Conservation (phyloP, 2,329 filamentous ascomycete genomes). For the Fusarium oxysporum region DNA sequence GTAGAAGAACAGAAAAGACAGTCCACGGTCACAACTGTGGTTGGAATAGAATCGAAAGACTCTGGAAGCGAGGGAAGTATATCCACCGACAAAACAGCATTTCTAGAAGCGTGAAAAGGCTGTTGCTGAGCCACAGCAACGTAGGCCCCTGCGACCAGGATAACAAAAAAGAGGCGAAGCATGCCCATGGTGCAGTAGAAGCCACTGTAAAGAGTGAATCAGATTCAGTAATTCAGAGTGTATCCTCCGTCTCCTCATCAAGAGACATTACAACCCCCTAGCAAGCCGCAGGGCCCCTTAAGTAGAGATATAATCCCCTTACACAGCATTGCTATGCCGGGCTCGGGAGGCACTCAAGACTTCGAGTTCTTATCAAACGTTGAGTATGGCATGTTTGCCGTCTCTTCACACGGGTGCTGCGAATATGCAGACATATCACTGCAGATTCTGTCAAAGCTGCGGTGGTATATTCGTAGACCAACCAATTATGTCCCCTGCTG, state of each 20-base stretch:
- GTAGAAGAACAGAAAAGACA: conserved; percentile 30
- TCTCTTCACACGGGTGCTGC: conserved; percentile 13
- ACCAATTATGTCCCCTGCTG: not conserved
- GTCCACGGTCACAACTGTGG: conserved; percentile 29
- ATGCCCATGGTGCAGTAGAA: conserved; percentile 36
- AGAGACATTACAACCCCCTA: not conserved
- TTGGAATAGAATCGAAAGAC: conserved; percentile 6
- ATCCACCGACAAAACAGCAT: conserved; percentile 14
- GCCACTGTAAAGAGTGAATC: conserved; percentile 32
- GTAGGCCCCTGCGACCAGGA: conserved; percentile 23
- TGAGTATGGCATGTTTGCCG: conserved; percentile 30
- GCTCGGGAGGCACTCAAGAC: conserved; percentile 15
- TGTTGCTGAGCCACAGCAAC: conserved; percentile 4
- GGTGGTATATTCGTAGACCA: conserved; percentile 4
- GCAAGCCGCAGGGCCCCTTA: conserved; percentile 12
- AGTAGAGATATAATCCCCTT: conserved; percentile 27
- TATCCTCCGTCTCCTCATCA: conserved; percentile 16
- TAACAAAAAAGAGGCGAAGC: conserved; percentile 18
- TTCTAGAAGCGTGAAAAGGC: conserved; percentile 5
- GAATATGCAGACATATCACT: conserved; percentile 13
- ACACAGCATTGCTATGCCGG: conserved; percentile 14
- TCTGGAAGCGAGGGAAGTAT: conserved; percentile 18
- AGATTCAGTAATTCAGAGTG: conserved; percentile 11
- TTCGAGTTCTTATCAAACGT: conserved; percentile 30
- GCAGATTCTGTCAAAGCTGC: conserved; percentile 21